Evolutionary conservation across 108 stramenopile genomes (phyloP), one percentile per base, ranked within the genome.

Genomic region (Discostella stelligeroides): DNA sequence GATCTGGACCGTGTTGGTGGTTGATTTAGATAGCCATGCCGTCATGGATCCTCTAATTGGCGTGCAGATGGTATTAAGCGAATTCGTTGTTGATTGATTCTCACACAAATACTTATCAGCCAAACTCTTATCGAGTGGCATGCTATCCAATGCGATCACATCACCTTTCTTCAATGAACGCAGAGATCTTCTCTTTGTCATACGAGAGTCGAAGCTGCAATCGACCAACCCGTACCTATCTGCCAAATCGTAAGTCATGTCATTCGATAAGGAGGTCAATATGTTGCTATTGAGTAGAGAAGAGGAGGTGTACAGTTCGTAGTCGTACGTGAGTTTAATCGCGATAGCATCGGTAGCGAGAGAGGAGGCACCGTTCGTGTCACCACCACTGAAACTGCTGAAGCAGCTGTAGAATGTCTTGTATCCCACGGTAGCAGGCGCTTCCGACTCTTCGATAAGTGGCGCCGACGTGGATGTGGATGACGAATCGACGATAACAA

Each of bases 41-140:
- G 45, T 69, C 68, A 69, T 69, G 45, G 8, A 69, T 9, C 68
- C 68, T 2, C 47, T 18, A 13, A 69, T 29, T 12, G 68, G 58
- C 12, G 57, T 69, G 17, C 68, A 69, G 29, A 15, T n/a, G n/a
- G n/a, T n/a, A n/a, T n/a, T n/a, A 34, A 34, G 3, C 5, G 34
- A 5, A 6, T 3, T 34, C 5, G 34, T 34, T 3, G 34, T 34
- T 34, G 34, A n/a, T 38, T 6, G 51, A 60, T 42, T 38, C 5
- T 40, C 34, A 25, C 60, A 60, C 40, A 43, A 2, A 61, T 38
- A 45, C 4, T 18, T 24, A 41, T 43, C 53, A 7, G 53, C 53
- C 17, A 55, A 24, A 55, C 39, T 66, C 0, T 41, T 12, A 54
- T 66, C 65, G n/a, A 17, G 34, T 23, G 65, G 65, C 7, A 21